These are phyloP conservation scores for Phytophthora citricola DNA, from an alignment of 352 stramenopile genomes.

Conservation along the genomic window DNA sequence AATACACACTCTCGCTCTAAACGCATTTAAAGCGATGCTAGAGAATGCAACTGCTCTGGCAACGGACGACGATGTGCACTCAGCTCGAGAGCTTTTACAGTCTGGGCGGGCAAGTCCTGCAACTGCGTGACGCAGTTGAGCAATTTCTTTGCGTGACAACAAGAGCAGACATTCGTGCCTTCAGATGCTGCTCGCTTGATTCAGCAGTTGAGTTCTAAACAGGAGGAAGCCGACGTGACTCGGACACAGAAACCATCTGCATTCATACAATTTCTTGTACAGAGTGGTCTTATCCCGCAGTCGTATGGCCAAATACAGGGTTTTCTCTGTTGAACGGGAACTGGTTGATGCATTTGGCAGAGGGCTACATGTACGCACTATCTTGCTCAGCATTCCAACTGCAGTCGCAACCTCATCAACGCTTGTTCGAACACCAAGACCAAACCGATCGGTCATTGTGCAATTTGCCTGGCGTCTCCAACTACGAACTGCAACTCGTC, in stretches of 20 bases:
- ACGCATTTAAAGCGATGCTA: background rate
- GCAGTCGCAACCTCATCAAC: background rate
- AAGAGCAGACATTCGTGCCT: slow-evolving; percentile 3
- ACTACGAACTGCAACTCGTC: slow-evolving; percentile 10
- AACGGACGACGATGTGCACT: background rate
- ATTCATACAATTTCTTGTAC: slow-evolving; percentile 9
- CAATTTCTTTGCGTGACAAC: slow-evolving; percentile 6
- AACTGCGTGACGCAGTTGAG: slow-evolving; percentile 16
- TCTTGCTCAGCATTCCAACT: no score
- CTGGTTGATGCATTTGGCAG: slow-evolving; percentile 1
- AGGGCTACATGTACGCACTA: no score
- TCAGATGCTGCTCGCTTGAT: slow-evolving; percentile 13
- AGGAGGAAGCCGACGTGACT: slow-evolving; percentile 18
- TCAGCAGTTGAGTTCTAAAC: slow-evolving; percentile 19
- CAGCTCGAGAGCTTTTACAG: background rate
- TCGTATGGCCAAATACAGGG: slow-evolving; percentile 19
- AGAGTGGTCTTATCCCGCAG: slow-evolving; percentile 17
- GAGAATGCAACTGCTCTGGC: slow-evolving; percentile 2
- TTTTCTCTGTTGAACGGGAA: slow-evolving; percentile 21
- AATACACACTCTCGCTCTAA: no score
- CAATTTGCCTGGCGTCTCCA: slow-evolving; percentile 23
- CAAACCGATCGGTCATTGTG: slow-evolving; percentile 16
- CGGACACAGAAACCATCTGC: slow-evolving; percentile 8
- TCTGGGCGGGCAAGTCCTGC: slow-evolving; percentile 19
- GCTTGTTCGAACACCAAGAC: slow-evolving; percentile 14